Percentiles rank a stretch among this genome's conserved stretches.
Evolutionary conservation across 352 stramenopile genomes (phyloP).

Genomic region (Phytophthora sp.): DNA sequence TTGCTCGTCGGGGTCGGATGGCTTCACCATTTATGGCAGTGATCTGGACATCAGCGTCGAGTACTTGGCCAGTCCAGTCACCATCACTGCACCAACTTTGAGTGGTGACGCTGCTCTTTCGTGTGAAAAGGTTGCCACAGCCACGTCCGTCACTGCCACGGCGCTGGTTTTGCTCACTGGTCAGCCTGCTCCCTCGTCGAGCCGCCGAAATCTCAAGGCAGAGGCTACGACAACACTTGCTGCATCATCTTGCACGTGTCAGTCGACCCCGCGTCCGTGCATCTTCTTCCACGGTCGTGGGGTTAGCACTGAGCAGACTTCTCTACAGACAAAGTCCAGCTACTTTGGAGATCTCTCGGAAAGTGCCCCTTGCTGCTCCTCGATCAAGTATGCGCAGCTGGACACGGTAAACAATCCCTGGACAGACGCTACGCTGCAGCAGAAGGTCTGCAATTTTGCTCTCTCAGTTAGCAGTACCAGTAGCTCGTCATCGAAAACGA

Average conservation of each 20-base stretch:
- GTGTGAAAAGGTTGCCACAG: slow-evolving; percentile 21
- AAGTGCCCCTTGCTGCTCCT: slow-evolving; percentile 42
- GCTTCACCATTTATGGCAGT: slow-evolving; percentile 29
- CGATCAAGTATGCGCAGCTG: slow-evolving; percentile 38
- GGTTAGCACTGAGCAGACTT: slow-evolving; percentile 15
- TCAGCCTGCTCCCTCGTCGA: slow-evolving; percentile 11
- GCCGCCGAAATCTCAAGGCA: slow-evolving; percentile 13
- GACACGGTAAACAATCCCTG: slow-evolving; percentile 37
- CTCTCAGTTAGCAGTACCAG: slow-evolving; percentile 32
- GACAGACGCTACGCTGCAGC: slow-evolving; percentile 34
- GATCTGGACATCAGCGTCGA: slow-evolving; percentile 31
- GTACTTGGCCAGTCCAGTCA: slow-evolving; percentile 23
- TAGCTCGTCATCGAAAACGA: slow-evolving; percentile 20
- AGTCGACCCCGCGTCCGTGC: slow-evolving; percentile 33
- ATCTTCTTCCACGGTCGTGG: slow-evolving; percentile 48
- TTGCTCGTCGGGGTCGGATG: slow-evolving; percentile 16
- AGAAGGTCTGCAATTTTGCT: slow-evolving; percentile 41
- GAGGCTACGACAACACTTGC: slow-evolving; percentile 13
- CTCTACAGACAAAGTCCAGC: slow-evolving; percentile 21
- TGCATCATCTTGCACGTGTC: slow-evolving; percentile 32
- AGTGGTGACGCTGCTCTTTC: slow-evolving; percentile 4
- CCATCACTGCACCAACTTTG: slow-evolving; percentile 24
- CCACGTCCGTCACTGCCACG: slow-evolving; percentile 18
- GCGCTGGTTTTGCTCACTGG: slow-evolving; percentile 21
- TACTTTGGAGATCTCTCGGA: slow-evolving; percentile 42